phyloP scores from a whole-genome alignment of 805 yeast species.

The Yamadazyma ubonensis region DNA sequence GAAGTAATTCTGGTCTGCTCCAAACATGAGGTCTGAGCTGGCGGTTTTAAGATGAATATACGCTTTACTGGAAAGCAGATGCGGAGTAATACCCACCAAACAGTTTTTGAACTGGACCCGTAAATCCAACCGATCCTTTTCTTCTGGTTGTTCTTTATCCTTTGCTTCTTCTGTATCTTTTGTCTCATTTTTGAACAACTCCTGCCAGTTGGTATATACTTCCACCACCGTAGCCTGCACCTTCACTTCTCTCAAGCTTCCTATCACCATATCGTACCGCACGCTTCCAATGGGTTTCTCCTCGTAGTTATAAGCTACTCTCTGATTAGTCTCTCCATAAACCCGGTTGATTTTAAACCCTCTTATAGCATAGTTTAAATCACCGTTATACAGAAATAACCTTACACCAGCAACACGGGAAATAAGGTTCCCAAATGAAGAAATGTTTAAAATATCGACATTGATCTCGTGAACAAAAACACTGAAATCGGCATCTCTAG shows the following conservation, averaged over 20 bases:
- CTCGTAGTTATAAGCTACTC: slow-evolving; percentile 23
- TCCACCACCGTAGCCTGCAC: slow-evolving; percentile 11
- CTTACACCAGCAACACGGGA: slow-evolving; percentile 15
- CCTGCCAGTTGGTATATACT: slow-evolving; percentile 16
- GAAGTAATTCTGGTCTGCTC: slow-evolving; percentile 27
- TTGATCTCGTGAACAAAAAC: slow-evolving; percentile 19
- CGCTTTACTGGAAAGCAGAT: slow-evolving; percentile 54
- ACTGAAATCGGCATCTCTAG: slow-evolving; percentile 43
- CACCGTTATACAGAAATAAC: slow-evolving; percentile 20
- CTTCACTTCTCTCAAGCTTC: no score
- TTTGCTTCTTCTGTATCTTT: neutral
- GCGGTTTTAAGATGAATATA: slow-evolving; percentile 54
- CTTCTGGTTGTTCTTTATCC: slow-evolving; percentile 3
- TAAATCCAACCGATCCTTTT: slow-evolving; percentile 30
- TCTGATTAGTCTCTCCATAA: slow-evolving; percentile 7
- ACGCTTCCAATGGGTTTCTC: slow-evolving; percentile 10
- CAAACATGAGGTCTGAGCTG: slow-evolving; percentile 46
- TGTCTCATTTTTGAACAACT: slow-evolving; percentile 7
- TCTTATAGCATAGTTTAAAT: slow-evolving; percentile 23
- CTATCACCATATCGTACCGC: no score
- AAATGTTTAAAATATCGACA: slow-evolving; percentile 19
- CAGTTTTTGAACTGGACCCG: slow-evolving; percentile 49
- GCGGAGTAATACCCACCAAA: slow-evolving; percentile 63
- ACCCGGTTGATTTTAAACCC: slow-evolving; percentile 19
- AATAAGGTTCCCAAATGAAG: slow-evolving; percentile 27